Conservation (phyloP, 768 basidiomycete species). For the Suillus luteus region DNA sequence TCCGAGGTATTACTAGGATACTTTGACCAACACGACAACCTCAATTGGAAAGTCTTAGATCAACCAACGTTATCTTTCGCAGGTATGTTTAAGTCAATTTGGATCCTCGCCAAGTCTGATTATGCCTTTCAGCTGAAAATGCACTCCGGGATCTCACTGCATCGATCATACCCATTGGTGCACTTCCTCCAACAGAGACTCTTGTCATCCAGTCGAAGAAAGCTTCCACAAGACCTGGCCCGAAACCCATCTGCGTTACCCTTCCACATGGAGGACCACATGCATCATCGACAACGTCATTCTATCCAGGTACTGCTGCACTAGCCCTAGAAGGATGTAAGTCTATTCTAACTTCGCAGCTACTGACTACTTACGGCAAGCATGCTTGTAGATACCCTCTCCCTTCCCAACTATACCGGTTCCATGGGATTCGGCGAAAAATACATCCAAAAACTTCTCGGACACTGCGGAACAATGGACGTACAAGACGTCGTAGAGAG, state of each 20-base stretch:
- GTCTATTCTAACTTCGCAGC: constrained; percentile 19
- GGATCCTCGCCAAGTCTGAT: background rate
- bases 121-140: constrained; percentile 37
- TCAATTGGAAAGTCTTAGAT: constrained; percentile 45
- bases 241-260: constrained; percentile 48
- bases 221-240: constrained; percentile 16
- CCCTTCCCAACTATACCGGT: constrained; percentile 67
- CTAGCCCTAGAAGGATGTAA: constrained; percentile 64
- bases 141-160: constrained; percentile 44
- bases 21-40: constrained; percentile 26
- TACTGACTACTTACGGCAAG: background rate
- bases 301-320: constrained; percentile 43
- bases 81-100: constrained; percentile 35
- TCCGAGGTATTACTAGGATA: constrained; percentile 52
- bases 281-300: constrained; percentile 46
- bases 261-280: constrained; percentile 70
- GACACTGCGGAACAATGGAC: constrained; percentile 64
- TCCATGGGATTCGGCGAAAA: constrained; percentile 66
- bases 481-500: constrained; percentile 65
- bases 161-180: constrained; percentile 52
- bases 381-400: constrained; percentile 51
- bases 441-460: constrained; percentile 55
- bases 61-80: constrained; percentile 40
- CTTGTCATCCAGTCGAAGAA: constrained; percentile 45
- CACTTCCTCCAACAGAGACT: constrained; percentile 51